Conservation (phyloP, 148 eudicot genomes). For the Spergularia bocconei region DNA sequence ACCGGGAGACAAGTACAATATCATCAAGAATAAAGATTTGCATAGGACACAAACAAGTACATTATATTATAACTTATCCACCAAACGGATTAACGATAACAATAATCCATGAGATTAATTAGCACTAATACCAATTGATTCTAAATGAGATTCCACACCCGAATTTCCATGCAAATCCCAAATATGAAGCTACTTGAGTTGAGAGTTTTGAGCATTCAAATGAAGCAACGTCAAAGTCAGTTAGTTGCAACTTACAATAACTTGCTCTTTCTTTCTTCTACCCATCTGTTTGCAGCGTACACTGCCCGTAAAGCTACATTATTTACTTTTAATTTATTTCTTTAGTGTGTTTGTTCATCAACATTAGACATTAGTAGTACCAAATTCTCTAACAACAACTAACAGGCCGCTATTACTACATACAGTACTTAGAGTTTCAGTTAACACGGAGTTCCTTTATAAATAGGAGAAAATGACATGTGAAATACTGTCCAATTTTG, state of each 20-base stretch:
- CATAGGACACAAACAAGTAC: not conserved
- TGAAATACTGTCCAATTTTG: not conserved
- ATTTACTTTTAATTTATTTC: not conserved
- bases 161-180: constrained; percentile 3
- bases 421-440: too few species aligned
- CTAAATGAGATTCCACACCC: not conserved
- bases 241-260: constrained; percentile 10
- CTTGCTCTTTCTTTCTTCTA: constrained; percentile 1
- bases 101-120: not conserved
- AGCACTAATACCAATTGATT: constrained; percentile 10
- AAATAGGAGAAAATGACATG: constrained; percentile 5
- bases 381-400: too few species aligned
- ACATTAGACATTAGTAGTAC: not conserved
- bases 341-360: not conserved
- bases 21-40: not conserved
- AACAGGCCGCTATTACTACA: too few species aligned
- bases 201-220: not conserved
- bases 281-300: constrained; percentile 9
- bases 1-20: too few species aligned
- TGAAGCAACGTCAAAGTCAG: not conserved
- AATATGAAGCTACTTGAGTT: not conserved
- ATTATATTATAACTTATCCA: not conserved
- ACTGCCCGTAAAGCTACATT: constrained; percentile 26
- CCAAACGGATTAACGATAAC: too few species aligned
- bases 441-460: too few species aligned